Percentiles rank a stretch among this genome's conserved stretches.
Conservation (phyloP, 768 basidiomycete genomes). For the Agaricus bisporus region DNA sequence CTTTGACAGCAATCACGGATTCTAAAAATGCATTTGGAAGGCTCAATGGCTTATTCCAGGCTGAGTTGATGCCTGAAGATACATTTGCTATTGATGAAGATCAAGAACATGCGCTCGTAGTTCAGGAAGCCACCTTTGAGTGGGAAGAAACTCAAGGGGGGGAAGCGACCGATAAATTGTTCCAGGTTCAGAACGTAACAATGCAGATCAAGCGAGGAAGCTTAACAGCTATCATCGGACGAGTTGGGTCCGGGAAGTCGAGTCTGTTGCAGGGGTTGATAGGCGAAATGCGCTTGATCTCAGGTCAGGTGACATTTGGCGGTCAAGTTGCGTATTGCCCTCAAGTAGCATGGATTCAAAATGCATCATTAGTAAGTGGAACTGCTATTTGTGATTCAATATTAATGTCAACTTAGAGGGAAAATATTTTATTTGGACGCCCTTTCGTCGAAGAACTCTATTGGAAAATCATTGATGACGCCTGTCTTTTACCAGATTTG, state of each 20-base stretch:
- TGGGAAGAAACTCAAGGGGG: constrained; percentile 41
- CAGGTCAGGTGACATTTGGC: constrained; percentile 52
- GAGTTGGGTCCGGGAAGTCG: constrained; percentile 67
- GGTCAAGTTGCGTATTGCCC: constrained; percentile 65
- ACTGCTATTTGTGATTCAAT: not conserved
- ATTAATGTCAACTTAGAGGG: constrained; percentile 31
- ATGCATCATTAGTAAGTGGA: constrained; percentile 48
- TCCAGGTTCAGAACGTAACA: constrained; percentile 43
- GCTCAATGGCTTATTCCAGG: constrained; percentile 44
- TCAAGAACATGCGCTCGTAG: constrained; percentile 42
- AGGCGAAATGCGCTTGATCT: constrained; percentile 58
- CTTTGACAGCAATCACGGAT: constrained; percentile 57
- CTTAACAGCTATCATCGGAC: constrained; percentile 59
- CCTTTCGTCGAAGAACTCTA: constrained; percentile 59
- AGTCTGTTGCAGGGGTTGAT: constrained; percentile 57
- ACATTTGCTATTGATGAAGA: constrained; percentile 37
- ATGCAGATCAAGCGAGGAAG: constrained; percentile 51
- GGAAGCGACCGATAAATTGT: constrained; percentile 28
- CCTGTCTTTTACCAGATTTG: constrained; percentile 58
- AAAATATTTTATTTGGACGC: constrained; percentile 65
- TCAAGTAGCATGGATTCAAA: constrained; percentile 76
- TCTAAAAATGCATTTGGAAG: constrained; percentile 57
- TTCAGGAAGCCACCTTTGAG: constrained; percentile 52
- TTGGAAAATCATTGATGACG: constrained; percentile 53
- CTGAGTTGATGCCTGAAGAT: constrained; percentile 41